Evolutionary conservation across 2,329 filamentous ascomycete genomes (phyloP), one percentile per base, ranked within the genome.

Genomic region (Biscogniauxia mediterranea): DNA sequence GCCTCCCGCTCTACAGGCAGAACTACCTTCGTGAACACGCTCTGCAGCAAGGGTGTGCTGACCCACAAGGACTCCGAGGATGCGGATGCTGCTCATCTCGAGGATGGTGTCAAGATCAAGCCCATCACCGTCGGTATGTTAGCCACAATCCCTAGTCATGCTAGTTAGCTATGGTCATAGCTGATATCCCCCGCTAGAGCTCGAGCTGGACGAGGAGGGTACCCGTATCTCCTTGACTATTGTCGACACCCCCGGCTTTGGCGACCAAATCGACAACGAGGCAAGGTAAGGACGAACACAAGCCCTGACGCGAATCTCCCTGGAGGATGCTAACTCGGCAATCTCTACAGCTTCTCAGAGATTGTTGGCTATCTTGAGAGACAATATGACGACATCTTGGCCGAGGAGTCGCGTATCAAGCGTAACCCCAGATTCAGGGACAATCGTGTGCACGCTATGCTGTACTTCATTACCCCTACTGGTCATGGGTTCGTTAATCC

Each of bases 351-450:
- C 82, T 99, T 99, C 78, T 90, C 90, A 72, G 95, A 98, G 80
- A 99, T 99, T 74, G 93, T 97, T 70, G 94, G 93, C 70, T 97
- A 96, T 81, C 91, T 99, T 73, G 95, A 99, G 85, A 89, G 94
- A 82, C 94, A 99, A 87, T 98, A 98, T 80, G 95, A 99, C 80
- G 93, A 98, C 78, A 98, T 99, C 84, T 87, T 99, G 72, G 94
- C 95, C 65, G 94, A 98, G 83, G 95, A 99, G 83, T 98, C 95
- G 73, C 92, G 95, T 84, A 99, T 99, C 85, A 99, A 99, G 91
- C 95, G 95, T 93, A 99, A 99, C 84, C 95, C 95, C 71, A 89
- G 95, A 75, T 99, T 99, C 90, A 90, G 95, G 76, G 95, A 99
- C 82, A 98, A 99, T 83, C 92, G 95, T 82, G 92, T 99, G 55